These are phyloP conservation scores for Cantharellus anzutake DNA, from an alignment of 768 basidiomycete species.

Conservation along the genomic window DNA sequence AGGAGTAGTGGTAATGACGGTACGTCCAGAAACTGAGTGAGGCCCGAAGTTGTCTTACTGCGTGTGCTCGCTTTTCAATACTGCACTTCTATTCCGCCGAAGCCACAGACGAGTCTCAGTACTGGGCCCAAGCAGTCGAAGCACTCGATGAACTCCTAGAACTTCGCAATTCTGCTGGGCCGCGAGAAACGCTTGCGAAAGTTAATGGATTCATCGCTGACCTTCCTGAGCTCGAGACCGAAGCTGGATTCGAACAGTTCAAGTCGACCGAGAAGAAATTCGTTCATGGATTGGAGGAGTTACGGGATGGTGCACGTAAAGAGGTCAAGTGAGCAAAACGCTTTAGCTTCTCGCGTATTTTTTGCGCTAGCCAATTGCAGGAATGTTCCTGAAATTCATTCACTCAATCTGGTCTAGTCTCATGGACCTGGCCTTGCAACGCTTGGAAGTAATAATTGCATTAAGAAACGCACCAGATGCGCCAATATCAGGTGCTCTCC, in stretches of 20 bases:
- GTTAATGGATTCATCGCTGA: conserved; percentile 52
- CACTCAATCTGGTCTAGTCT: conserved; percentile 25
- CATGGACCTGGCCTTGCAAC: conserved; percentile 53
- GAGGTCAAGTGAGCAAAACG: conserved; percentile 37
- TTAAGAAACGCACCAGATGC: conserved; percentile 36
- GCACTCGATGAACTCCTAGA: conserved; percentile 6
- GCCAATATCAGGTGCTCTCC: conserved; percentile 11
- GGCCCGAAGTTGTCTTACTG: no score
- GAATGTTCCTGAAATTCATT: neutral
- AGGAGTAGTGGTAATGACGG: no score
- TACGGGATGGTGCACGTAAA: conserved; percentile 35
- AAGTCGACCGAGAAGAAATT: conserved; percentile 47
- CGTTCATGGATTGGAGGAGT: conserved; percentile 37
- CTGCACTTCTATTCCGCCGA: no score
- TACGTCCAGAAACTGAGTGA: no score
- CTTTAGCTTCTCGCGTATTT: no score
- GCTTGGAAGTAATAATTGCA: conserved; percentile 46
- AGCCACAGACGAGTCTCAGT: neutral
- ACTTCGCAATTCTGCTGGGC: conserved; percentile 30
- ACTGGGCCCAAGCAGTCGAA: conserved; percentile 13
- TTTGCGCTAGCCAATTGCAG: neutral
- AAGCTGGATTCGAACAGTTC: conserved; percentile 46
- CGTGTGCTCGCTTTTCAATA: no score
- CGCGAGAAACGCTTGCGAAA: conserved; percentile 42
- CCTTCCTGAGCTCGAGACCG: conserved; percentile 53